phyloP scores from a whole-genome alignment of 768 basidiomycete species.

The Lentinula sp. region DNA sequence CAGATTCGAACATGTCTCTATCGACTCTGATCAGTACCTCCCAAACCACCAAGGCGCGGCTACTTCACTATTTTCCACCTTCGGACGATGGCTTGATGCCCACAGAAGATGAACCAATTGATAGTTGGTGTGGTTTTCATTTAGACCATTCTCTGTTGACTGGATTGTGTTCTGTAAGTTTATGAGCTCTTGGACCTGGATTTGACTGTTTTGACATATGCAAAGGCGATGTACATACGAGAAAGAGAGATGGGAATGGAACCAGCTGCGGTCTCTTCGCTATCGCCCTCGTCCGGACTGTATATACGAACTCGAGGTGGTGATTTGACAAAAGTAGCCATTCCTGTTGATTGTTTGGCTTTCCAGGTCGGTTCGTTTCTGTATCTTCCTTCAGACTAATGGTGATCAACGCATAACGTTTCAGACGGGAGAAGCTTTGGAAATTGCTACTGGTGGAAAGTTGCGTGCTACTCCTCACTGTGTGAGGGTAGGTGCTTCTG shows the following conservation, averaged over 20 bases:
- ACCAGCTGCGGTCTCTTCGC: slow-evolving; percentile 50
- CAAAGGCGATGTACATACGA: slow-evolving; percentile 78
- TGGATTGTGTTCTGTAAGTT: slow-evolving; percentile 79
- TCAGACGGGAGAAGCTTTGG: slow-evolving; percentile 92
- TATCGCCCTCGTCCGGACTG: slow-evolving; percentile 75
- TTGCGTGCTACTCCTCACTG: slow-evolving; percentile 94
- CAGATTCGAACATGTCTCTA: slow-evolving; percentile 63
- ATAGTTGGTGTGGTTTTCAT: slow-evolving; percentile 95
- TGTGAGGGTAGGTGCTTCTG: slow-evolving; percentile 63
- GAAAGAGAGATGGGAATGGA: slow-evolving; percentile 30
- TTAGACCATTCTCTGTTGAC: slow-evolving; percentile 89
- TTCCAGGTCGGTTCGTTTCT: slow-evolving; percentile 41
- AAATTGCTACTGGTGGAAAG: slow-evolving; percentile 76
- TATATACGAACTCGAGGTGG: slow-evolving; percentile 88
- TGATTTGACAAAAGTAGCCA: slow-evolving; percentile 73
- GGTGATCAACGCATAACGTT: neutral
- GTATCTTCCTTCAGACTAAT: neutral
- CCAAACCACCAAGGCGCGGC: slow-evolving; percentile 83
- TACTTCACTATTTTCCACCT: slow-evolving; percentile 95
- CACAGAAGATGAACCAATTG: slow-evolving; percentile 58
- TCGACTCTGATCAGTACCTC: slow-evolving; percentile 67
- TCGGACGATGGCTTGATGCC: slow-evolving; percentile 27
- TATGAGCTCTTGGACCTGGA: neutral
- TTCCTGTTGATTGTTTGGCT: slow-evolving; percentile 80
- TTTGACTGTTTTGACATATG: neutral